Conservation (phyloP, 345 rosid genomes). For the Gossypium anomalum region DNA sequence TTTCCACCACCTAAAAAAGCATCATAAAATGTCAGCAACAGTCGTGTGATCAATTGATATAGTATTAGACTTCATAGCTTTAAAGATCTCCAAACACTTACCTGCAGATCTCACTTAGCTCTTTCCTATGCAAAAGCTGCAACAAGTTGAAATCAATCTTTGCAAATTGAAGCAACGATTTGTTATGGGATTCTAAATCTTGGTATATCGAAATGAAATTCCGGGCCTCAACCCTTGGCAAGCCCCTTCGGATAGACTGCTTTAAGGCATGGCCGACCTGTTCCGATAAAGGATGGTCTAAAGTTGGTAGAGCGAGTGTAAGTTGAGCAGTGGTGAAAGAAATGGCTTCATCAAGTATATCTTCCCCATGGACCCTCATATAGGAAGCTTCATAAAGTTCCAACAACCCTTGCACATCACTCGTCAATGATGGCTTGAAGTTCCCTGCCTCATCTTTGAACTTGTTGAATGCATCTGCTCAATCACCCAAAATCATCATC, state of each 20-base stretch:
- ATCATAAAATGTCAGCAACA: too few species aligned
- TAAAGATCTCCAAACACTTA: neutral
- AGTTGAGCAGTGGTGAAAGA: constrained; percentile 10
- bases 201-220: constrained; percentile 17
- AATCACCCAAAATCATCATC: neutral
- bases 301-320: too few species aligned
- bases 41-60: too few species aligned
- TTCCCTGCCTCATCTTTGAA: constrained; percentile 16
- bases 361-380: constrained; percentile 21
- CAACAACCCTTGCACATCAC: constrained; percentile 22
- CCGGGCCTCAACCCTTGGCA: too few species aligned
- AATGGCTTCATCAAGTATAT: constrained; percentile 19
- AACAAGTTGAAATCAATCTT: constrained; percentile 34
- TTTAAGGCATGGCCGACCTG: constrained; percentile 23
- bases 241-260: constrained; percentile 10
- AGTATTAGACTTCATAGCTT: too few species aligned
- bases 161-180: constrained; percentile 19
- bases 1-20: constrained; percentile 30
- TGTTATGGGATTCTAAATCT: neutral
- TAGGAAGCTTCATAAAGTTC: constrained; percentile 29
- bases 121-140: constrained; percentile 23
- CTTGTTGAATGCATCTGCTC: constrained; percentile 22
- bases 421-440: neutral
- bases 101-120: constrained; percentile 19
- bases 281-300: neutral